Conservation (phyloP, 2,329 filamentous ascomycete species). For the Daldinia sp. region DNA sequence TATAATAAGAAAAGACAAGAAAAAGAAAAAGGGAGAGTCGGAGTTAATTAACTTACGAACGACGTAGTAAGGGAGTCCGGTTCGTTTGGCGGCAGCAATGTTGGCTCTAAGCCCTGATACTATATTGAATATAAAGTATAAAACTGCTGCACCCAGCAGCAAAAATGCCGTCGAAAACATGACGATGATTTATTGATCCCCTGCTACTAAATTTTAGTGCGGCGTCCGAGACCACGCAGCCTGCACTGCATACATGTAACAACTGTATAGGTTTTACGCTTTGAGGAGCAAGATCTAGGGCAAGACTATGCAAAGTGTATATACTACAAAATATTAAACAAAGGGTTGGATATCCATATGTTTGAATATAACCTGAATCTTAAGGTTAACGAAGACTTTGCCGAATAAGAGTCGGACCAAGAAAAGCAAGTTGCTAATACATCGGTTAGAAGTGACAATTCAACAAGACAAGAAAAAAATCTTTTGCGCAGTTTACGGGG, state of each 20-base stretch:
- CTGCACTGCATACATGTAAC: neutral
- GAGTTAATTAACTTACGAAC: slow-evolving; percentile 59
- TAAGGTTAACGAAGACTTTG: neutral
- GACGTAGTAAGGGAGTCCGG: slow-evolving; percentile 65
- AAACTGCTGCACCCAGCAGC: slow-evolving; percentile 52
- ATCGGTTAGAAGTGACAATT: neutral
- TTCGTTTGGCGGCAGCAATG: slow-evolving; percentile 63
- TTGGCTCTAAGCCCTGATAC: slow-evolving; percentile 57
- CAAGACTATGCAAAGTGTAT: slow-evolving; percentile 1
- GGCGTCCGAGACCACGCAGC: too few species aligned
- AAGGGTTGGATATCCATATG: neutral
- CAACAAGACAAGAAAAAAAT: neutral
- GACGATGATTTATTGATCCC: slow-evolving; percentile 2
- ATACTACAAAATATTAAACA: neutral
- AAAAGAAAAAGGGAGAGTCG: neutral
- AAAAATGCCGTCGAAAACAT: slow-evolving; percentile 56
- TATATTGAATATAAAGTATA: slow-evolving; percentile 52
- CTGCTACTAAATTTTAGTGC: slow-evolving; percentile 1
- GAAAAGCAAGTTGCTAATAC: neutral
- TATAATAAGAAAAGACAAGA: neutral
- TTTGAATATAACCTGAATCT: neutral
- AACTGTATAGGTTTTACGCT: neutral
- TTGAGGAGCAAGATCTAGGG: neutral
- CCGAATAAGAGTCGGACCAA: neutral
- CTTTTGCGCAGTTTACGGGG: slow-evolving; percentile 4